Conservation (phyloP, 495 filamentous ascomycete genomes). For the Aspergillus hancockii region DNA sequence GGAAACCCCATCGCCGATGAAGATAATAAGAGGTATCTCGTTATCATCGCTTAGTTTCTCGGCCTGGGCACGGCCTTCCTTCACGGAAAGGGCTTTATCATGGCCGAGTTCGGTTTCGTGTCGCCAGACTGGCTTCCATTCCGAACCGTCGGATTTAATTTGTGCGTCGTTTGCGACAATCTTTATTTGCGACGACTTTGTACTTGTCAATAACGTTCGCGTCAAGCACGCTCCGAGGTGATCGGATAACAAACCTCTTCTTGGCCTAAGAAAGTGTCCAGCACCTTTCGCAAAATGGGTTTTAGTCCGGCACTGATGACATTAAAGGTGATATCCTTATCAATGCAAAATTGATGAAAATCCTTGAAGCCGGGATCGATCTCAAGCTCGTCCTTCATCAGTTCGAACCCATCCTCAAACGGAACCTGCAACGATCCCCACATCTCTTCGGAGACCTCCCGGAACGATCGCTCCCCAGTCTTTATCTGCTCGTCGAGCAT, state of each 20-base stretch:
- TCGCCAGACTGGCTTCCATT: slow-evolving; percentile 72
- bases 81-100: slow-evolving; percentile 68
- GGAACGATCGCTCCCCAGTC: slow-evolving; percentile 65
- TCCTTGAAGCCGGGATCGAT: slow-evolving; percentile 66
- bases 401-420: slow-evolving; percentile 72
- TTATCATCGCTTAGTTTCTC: slow-evolving; percentile 55
- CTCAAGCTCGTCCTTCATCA: slow-evolving; percentile 64
- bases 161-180: slow-evolving; percentile 72
- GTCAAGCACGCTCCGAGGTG: background rate
- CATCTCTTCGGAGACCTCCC: slow-evolving; percentile 78
- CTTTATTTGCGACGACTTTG: slow-evolving; percentile 57
- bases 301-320: slow-evolving; percentile 74
- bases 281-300: slow-evolving; percentile 60
- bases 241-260: slow-evolving; percentile 40
- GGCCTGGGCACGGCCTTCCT: slow-evolving; percentile 58
- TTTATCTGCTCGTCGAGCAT: slow-evolving; percentile 68
- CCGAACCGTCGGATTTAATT: slow-evolving; percentile 57
- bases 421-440: slow-evolving; percentile 69
- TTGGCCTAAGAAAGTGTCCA: slow-evolving; percentile 66
- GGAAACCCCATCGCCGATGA: slow-evolving; percentile 78
- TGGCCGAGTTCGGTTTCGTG: slow-evolving; percentile 69
- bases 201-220: background rate
- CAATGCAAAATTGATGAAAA: slow-evolving; percentile 67
- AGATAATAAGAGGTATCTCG: slow-evolving; percentile 69
- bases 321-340: slow-evolving; percentile 68